Conservation (phyloP, 441 rosid genomes). For the Bruguiera hainesii region DNA sequence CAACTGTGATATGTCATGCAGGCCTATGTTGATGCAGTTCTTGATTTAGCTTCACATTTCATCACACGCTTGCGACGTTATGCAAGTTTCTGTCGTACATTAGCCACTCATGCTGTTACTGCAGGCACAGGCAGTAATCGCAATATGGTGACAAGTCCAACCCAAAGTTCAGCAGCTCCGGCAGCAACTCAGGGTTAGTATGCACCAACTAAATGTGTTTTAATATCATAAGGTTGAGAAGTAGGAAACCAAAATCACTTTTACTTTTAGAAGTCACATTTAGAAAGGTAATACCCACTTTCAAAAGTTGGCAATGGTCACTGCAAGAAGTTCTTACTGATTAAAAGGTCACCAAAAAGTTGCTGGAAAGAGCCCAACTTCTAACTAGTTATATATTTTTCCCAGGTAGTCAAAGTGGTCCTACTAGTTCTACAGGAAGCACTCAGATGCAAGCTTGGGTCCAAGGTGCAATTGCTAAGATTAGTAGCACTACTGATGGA, state of each 20-base stretch:
- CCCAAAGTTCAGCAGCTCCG: constrained; percentile 79
- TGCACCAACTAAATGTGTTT: constrained; percentile 12
- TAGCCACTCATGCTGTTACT: constrained; percentile 95
- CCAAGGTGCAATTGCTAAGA: constrained; percentile 98
- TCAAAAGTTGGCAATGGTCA: not conserved
- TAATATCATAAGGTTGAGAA: constrained; percentile 2
- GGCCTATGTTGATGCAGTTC: constrained; percentile 99
- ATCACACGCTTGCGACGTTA: constrained; percentile 96
- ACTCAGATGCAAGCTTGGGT: constrained; percentile 99
- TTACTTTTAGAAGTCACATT: not conserved
- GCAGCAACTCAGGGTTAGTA: constrained; percentile 75
- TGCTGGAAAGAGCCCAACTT: not conserved
- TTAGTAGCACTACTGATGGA: constrained; percentile 82
- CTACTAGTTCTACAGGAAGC: constrained; percentile 85
- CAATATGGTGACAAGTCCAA: constrained; percentile 77
- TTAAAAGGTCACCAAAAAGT: not conserved
- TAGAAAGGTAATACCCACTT: not conserved
- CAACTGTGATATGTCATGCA: constrained; percentile 32
- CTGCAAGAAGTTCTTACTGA: not conserved
- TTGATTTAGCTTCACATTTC: constrained; percentile 98
- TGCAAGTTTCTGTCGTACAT: constrained; percentile 98
- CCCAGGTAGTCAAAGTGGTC: constrained; percentile 78
- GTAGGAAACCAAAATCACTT: not conserved
- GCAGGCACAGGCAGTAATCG: constrained; percentile 94
- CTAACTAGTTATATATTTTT: constrained; percentile 18